Evolutionary conservation across 192 early-diverging fungal genomes (phyloP).

Genomic region (Dispira parvispora): DNA sequence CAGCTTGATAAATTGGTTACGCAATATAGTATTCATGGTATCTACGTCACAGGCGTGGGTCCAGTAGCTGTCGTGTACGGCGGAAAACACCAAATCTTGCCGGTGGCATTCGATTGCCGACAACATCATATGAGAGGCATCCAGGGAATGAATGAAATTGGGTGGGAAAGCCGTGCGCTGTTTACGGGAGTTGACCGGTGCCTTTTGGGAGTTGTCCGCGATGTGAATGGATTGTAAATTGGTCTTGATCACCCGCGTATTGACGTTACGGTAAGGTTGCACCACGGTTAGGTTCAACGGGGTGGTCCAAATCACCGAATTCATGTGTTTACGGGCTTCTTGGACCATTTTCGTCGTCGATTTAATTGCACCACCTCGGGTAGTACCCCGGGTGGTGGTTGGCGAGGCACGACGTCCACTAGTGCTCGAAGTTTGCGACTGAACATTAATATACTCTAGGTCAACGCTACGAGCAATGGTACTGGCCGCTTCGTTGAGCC

Average conservation of each 20-base stretch:
- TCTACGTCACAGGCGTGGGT: conserved; percentile 86
- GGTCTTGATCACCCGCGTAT: conserved; percentile 51
- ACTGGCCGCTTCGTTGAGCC: conserved; percentile 76
- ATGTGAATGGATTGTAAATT: conserved; percentile 63
- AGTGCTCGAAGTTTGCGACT: conserved; percentile 18
- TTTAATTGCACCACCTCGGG: neutral
- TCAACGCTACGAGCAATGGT: conserved; percentile 64
- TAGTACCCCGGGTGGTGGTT: conserved; percentile 14
- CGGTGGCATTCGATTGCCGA: conserved; percentile 73
- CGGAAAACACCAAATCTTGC: conserved; percentile 68
- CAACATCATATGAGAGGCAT: conserved; percentile 94
- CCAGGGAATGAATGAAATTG: conserved; percentile 96
- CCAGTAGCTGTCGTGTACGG: conserved; percentile 98
- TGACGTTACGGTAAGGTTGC: conserved; percentile 81
- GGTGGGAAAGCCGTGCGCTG: conserved; percentile 95
- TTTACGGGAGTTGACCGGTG: conserved; percentile 79
- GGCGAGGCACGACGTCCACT: conserved; percentile 10
- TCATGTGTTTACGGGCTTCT: conserved; percentile 48
- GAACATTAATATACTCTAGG: conserved; percentile 23
- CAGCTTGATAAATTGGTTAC: conserved; percentile 78
- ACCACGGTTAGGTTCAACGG: conserved; percentile 86
- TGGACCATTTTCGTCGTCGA: conserved; percentile 15
- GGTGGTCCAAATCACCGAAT: conserved; percentile 89
- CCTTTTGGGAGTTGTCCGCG: conserved; percentile 40
- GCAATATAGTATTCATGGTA: conserved; percentile 63